A percentile compares a stretch with the other conserved stretches of the same genome.
Conservation (phyloP, 176 grass and related monocot species). For the Ensete glaucum region DNA sequence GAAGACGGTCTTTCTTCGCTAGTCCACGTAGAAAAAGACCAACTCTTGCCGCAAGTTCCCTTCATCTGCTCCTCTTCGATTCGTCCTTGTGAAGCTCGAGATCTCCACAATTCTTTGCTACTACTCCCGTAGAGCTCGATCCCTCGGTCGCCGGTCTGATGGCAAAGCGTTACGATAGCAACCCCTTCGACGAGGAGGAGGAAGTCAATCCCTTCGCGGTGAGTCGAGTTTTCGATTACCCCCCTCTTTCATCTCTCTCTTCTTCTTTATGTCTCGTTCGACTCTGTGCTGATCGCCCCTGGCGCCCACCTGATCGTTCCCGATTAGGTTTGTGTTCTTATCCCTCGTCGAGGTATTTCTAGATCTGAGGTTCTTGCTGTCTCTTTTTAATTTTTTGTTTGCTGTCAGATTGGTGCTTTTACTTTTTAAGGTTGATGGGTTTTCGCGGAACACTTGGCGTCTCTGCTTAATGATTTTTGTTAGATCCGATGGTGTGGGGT, state of each 20-base stretch:
- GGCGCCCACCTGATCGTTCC: background rate
- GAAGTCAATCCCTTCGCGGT: constrained; percentile 97
- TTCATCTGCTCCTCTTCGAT: background rate
- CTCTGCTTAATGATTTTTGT: too few species aligned
- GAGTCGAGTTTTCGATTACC: constrained; percentile 11
- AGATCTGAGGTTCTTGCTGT: background rate
- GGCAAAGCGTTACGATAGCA: constrained; percentile 75
- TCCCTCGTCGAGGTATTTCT: background rate
- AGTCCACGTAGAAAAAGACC: background rate
- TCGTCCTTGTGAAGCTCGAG: background rate
- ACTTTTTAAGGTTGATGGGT: too few species aligned
- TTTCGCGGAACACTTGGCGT: too few species aligned
- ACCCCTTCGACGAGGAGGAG: constrained; percentile 93
- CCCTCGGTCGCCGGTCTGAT: constrained; percentile 20
- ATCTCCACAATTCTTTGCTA: background rate
- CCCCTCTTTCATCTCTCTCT: background rate
- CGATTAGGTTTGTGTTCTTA: background rate
- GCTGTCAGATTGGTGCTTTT: background rate
- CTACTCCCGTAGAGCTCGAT: background rate
- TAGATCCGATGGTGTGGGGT: too few species aligned
- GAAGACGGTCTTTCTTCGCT: background rate
- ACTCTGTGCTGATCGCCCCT: constrained; percentile 11
- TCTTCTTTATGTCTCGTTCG: background rate
- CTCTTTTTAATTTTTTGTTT: background rate
- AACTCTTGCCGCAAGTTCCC: background rate